Percentiles rank a stretch among this genome's conserved stretches.
Conservation (phyloP, 2,329 filamentous ascomycete species). For the Fusarium sp. region DNA sequence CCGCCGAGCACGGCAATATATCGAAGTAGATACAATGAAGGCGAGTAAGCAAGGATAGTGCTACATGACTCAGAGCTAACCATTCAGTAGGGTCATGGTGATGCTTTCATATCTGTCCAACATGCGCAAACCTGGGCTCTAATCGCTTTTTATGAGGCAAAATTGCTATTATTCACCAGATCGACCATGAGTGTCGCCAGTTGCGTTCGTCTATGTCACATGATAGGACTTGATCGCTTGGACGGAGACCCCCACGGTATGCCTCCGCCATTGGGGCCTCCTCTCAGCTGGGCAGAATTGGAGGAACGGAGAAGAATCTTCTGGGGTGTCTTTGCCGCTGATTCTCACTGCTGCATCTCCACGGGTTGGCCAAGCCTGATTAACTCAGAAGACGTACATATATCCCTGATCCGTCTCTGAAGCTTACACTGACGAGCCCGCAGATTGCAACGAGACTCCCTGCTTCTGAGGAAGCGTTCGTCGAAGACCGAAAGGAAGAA, state of each 20-base stretch:
- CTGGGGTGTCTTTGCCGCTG: constrained; percentile 87
- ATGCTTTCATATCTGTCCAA: constrained; percentile 82
- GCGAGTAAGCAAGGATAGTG: constrained; percentile 51
- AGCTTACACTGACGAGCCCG: constrained; percentile 13
- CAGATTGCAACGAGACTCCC: constrained; percentile 86
- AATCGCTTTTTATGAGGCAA: constrained; percentile 85
- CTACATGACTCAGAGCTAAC: neutral
- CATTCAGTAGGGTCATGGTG: constrained; percentile 74
- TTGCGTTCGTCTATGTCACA: constrained; percentile 79
- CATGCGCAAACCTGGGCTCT: constrained; percentile 87
- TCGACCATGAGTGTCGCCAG: constrained; percentile 87
- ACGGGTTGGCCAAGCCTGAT: constrained; percentile 92
- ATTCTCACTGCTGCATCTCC: constrained; percentile 88
- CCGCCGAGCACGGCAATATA: constrained; percentile 83
- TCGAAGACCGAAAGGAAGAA: constrained; percentile 73
- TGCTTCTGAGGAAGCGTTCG: constrained; percentile 82
- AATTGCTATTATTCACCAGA: constrained; percentile 85
- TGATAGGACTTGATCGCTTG: constrained; percentile 87
- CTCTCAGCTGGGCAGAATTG: constrained; percentile 83
- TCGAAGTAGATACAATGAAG: constrained; percentile 88
- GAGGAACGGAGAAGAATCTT: constrained; percentile 86
- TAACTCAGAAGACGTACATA: constrained; percentile 76
- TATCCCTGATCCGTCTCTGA: neutral
- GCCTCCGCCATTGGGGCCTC: constrained; percentile 80
- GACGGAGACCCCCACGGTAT: constrained; percentile 77